These are phyloP conservation scores for Hyphodiscus sp. DNA, from an alignment of 2,329 filamentous ascomycete genomes.

Conservation along the genomic window DNA sequence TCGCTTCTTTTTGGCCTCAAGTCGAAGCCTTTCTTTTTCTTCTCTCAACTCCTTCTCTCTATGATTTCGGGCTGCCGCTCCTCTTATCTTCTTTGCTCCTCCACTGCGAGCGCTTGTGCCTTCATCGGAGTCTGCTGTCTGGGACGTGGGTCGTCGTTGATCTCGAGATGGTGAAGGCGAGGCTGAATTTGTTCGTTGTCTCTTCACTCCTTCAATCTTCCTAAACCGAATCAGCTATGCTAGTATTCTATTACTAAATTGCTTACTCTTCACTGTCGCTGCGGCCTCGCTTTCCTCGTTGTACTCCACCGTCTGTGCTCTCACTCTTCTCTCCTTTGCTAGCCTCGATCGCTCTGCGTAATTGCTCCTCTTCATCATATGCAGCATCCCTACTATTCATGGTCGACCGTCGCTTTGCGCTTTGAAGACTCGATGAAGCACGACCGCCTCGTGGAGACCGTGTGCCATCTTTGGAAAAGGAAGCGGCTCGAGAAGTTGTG, in stretches of 20 bases:
- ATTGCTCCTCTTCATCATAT: slow-evolving; percentile 88
- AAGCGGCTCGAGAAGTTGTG: slow-evolving; percentile 55
- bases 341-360: slow-evolving; percentile 86
- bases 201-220: slow-evolving; percentile 65
- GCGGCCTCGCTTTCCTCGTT: slow-evolving; percentile 73
- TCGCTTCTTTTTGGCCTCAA: slow-evolving; percentile 70
- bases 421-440: slow-evolving; percentile 34
- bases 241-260: slow-evolving; percentile 1
- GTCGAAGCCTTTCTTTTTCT: slow-evolving; percentile 66
- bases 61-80: slow-evolving; percentile 48
- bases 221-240: slow-evolving; percentile 40
- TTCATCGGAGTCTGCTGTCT: slow-evolving; percentile 64
- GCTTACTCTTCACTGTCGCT: slow-evolving; percentile 94
- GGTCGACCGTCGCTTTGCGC: slow-evolving; percentile 75
- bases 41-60: slow-evolving; percentile 61
- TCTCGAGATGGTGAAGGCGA: slow-evolving; percentile 57
- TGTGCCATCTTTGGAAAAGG: slow-evolving; percentile 56
- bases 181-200: slow-evolving; percentile 75
- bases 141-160: slow-evolving; percentile 39
- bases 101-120: slow-evolving; percentile 47
- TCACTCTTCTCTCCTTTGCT: slow-evolving; percentile 68
- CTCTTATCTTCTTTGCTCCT: slow-evolving; percentile 53
- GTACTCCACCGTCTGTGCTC: slow-evolving; percentile 42
- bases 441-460: slow-evolving; percentile 50
- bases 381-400: slow-evolving; percentile 96